phyloP scores from a whole-genome alignment of 192 early-diverging fungal species.

The Diversispora epigaea region DNA sequence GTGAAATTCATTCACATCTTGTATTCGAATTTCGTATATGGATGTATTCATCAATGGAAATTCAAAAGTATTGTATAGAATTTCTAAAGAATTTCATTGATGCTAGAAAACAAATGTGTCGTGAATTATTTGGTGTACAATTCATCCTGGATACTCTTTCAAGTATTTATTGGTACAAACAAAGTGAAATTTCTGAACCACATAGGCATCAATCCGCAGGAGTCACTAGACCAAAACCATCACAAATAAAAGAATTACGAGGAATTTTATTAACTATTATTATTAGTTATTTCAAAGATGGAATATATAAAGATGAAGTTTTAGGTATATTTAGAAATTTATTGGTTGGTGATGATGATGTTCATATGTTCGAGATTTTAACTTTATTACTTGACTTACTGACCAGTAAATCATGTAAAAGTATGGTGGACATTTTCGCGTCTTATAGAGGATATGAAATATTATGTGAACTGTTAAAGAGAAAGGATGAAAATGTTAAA shows the following conservation, averaged over 20 bases:
- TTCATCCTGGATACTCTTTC: conserved; percentile 22
- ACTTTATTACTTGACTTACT: conserved; percentile 10
- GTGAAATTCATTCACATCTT: conserved; percentile 16
- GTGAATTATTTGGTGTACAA: conserved; percentile 26
- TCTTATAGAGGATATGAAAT: conserved; percentile 30
- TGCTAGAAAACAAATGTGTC: conserved; percentile 29
- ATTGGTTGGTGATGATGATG: conserved; percentile 18
- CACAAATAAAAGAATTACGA: conserved; percentile 31
- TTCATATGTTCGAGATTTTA: conserved; percentile 19
- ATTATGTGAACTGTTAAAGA: conserved; percentile 27
- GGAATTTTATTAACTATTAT: conserved; percentile 22
- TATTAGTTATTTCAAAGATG: conserved; percentile 21
- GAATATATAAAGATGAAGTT: conserved; percentile 22
- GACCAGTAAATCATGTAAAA: conserved; percentile 2
- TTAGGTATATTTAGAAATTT: conserved; percentile 26
- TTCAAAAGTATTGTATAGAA: conserved; percentile 33
- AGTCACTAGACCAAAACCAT: conserved; percentile 21
- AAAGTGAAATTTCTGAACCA: conserved; percentile 15
- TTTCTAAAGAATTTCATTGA: conserved; percentile 29
- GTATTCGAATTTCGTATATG: conserved; percentile 32
- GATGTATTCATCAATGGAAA: conserved; percentile 30
- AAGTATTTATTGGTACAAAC: conserved; percentile 32
- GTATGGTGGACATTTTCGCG: conserved; percentile 16
- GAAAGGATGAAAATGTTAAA: conserved; percentile 27
- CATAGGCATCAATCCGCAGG: conserved; percentile 18